Conservation (phyloP, 345 rosid genomes). For the Alliaria petiolata region DNA sequence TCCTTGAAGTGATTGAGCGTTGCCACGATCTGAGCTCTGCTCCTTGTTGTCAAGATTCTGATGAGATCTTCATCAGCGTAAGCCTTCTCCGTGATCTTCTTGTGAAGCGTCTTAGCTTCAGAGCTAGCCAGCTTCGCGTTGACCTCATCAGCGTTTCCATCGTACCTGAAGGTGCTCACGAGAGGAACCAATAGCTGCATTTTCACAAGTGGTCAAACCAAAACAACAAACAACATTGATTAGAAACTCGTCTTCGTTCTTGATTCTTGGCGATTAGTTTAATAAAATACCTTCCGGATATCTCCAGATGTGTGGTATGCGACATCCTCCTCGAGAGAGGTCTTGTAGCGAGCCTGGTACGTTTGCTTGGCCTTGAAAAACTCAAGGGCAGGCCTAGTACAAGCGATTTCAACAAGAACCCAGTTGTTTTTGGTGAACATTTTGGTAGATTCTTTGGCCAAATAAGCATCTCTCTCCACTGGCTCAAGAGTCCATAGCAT, state of each 20-base stretch:
- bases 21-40: conserved; percentile 74
- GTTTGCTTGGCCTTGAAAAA: conserved; percentile 64
- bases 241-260: not conserved
- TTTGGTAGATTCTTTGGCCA: conserved; percentile 76
- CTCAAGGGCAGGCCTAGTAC: conserved; percentile 62
- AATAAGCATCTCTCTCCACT: conserved; percentile 70
- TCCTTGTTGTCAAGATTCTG: conserved; percentile 78
- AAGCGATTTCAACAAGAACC: conserved; percentile 81
- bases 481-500: conserved; percentile 71
- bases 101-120: conserved; percentile 81
- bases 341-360: conserved; percentile 73
- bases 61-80: conserved; percentile 76
- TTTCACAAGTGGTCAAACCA: too few relatives aligned
- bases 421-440: conserved; percentile 64
- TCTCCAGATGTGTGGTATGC: conserved; percentile 76
- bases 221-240: not conserved
- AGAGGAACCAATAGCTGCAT: conserved; percentile 81
- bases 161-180: conserved; percentile 68
- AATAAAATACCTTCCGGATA: conserved; percentile 60
- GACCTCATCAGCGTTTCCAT: conserved; percentile 62
- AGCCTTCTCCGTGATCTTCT: conserved; percentile 65
- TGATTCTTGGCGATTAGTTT: not conserved
- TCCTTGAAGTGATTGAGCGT: conserved; percentile 76
- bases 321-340: conserved; percentile 89
- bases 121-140: conserved; percentile 61